Base-by-base conservation (phyloP, 768 basidiomycete genomes). In the Pisolithus albus region DNA sequence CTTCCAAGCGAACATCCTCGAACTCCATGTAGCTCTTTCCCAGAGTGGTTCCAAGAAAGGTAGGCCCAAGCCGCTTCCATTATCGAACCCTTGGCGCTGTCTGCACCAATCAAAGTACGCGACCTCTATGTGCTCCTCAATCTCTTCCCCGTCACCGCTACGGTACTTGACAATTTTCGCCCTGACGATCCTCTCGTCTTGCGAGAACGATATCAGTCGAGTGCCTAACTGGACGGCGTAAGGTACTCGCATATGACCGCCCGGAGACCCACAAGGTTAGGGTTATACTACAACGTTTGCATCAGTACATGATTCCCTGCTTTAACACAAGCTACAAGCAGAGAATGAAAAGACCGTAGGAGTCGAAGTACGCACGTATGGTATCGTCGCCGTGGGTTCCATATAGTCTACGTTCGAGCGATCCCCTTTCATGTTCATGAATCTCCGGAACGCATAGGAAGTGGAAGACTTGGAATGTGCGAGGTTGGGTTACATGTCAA, bases 401-500 rank as follows among this genome's bases (percentile, higher is more conserved):
- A 28, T 52, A 38, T 53, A 39, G 3, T 42, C 24, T 2, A 49
- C 0, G 56, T 41, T 64, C 57, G 24, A 60, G 34, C 2, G 57
- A 58, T 3, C 54, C 56, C 21, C 32, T 61, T 28, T n/a, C n/a
- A n/a, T n/a, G 56, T 37, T 68, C 60, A 43, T 71, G 26, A 5
- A 74, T 64, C 16, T 74, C 68, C 23, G 71, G 69, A 18, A 70
- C 65, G 10, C 70, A 61, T 30, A 80, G 64, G 42, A 65, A 64
- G 15, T 68, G 62, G 48, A 75, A 73, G 3, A 75, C 56, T 57
- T 80, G 75, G 26, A 76, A 62, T 5, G 76, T 69, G 9, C 76
- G 71, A 11, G 74, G 73, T 72, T 76, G 54, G 34, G 28, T 46
- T 2, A 10, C 3, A 32, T 32, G n/a, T n/a, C n/a, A n/a, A n/a